A percentile compares a stretch with the other conserved stretches of the same genome.
Evolutionary conservation across 2,329 filamentous ascomycete species (phyloP).

Genomic region (Exophiala bonariae): DNA sequence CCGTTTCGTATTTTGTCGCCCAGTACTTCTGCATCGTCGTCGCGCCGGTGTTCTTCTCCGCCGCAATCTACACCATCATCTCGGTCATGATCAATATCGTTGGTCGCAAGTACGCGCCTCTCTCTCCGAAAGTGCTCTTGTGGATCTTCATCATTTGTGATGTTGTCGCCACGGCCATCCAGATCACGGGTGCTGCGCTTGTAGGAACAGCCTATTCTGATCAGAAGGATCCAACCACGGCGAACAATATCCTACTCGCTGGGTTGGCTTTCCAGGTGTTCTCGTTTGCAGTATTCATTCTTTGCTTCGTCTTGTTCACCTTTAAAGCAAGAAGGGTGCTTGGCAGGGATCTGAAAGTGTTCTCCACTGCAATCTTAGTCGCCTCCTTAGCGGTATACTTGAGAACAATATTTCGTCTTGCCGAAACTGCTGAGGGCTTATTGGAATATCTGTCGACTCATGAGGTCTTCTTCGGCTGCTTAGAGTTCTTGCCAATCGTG

Average conservation of each 20-base stretch:
- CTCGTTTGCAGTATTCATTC: conserved; percentile 52
- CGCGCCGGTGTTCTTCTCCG: conserved; percentile 59
- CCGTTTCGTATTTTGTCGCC: conserved; percentile 56
- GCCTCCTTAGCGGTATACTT: conserved; percentile 54
- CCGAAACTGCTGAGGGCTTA: conserved; percentile 55
- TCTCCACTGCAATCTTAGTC: conserved; percentile 43
- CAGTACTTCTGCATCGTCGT: conserved; percentile 64
- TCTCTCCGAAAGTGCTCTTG: conserved; percentile 50
- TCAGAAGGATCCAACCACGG: conserved; percentile 49
- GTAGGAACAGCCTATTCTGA: conserved; percentile 53
- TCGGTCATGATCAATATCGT: conserved; percentile 50
- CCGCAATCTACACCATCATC: conserved; percentile 57
- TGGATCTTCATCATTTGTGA: conserved; percentile 58
- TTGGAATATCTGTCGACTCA: conserved; percentile 47
- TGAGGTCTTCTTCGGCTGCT: conserved; percentile 54
- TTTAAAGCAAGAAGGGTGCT: conserved; percentile 34
- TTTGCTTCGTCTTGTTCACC: conserved; percentile 42
- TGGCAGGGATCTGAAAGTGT: conserved; percentile 32
- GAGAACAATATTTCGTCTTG: conserved; percentile 55
- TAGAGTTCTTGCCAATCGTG: conserved; percentile 58
- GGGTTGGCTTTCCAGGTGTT: conserved; percentile 58
- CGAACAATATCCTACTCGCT: conserved; percentile 57
- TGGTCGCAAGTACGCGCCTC: conserved; percentile 44
- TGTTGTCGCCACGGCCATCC: conserved; percentile 53
- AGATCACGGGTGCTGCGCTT: conserved; percentile 56